phyloP scores from a whole-genome alignment of 2,329 filamentous ascomycete genomes.

The Chaetomium olivaceum region DNA sequence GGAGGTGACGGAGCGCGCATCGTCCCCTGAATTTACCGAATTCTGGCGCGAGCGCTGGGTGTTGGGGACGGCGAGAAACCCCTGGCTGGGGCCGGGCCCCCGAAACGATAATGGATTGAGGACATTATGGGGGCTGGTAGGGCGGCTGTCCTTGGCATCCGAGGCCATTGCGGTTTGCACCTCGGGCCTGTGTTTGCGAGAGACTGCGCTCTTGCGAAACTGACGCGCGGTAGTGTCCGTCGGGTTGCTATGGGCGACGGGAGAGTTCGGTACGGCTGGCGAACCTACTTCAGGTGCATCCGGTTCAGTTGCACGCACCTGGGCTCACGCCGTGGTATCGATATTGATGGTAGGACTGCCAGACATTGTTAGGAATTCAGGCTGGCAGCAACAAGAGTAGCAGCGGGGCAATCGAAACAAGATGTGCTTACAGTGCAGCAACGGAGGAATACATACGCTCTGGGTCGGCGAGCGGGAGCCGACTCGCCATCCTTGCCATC shows the following conservation, averaged over 20 bases:
- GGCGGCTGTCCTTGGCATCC: constrained; percentile 65
- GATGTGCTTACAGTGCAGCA: background rate
- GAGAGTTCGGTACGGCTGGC: constrained; percentile 37
- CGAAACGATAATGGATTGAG: constrained; percentile 57
- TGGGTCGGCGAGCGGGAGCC: constrained; percentile 36
- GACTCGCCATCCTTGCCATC: constrained; percentile 27
- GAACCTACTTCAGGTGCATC: constrained; percentile 35
- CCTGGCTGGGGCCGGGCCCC: constrained; percentile 49
- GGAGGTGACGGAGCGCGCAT: constrained; percentile 56
- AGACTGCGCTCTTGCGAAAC: constrained; percentile 35
- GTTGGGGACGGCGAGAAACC: constrained; percentile 67
- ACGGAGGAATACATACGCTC: constrained; percentile 41
- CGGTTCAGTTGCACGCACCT: constrained; percentile 35
- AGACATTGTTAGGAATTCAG: constrained; percentile 24
- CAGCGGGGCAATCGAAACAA: background rate
- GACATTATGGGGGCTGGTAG: constrained; percentile 72
- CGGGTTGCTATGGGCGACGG: constrained; percentile 38
- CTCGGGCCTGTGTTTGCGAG: constrained; percentile 43
- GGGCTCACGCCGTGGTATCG: constrained; percentile 49
- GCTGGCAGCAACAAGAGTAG: constrained; percentile 9
- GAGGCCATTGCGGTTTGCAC: constrained; percentile 60
- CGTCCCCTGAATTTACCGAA: constrained; percentile 68
- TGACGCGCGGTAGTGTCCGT: constrained; percentile 20
- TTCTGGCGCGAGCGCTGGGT: constrained; percentile 63
- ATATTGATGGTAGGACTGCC: constrained; percentile 57